Evolutionary conservation across 768 basidiomycete genomes (phyloP).

Genomic region (Tubosaeta sp.): DNA sequence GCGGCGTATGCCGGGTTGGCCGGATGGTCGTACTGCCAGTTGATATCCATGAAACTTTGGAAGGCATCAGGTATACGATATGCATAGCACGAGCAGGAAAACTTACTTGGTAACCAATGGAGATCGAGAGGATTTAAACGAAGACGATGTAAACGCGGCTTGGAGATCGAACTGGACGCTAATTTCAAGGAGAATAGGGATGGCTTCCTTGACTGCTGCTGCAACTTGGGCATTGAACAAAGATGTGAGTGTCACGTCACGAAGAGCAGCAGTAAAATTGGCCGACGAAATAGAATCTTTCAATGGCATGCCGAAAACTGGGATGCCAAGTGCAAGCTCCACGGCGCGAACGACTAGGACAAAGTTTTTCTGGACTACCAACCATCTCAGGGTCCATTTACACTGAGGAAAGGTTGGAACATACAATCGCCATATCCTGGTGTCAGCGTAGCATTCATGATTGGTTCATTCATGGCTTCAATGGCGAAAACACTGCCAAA

Average conservation of each 20-base stretch:
- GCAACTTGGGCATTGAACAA: conserved; percentile 30
- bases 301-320: conserved; percentile 18
- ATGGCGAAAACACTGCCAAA: conserved; percentile 67
- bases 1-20: conserved; percentile 66
- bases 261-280: conserved; percentile 37
- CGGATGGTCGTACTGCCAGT: conserved; percentile 70
- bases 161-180: conserved; percentile 17
- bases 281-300: conserved; percentile 18
- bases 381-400: neutral
- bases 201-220: conserved; percentile 32
- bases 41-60: conserved; percentile 73
- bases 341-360: conserved; percentile 63
- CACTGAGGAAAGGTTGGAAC: conserved; percentile 17
- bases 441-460: conserved; percentile 64
- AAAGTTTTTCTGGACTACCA: conserved; percentile 64
- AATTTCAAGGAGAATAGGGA: conserved; percentile 35
- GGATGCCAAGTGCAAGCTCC: conserved; percentile 58
- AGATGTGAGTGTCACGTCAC: conserved; percentile 9
- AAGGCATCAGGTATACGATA: conserved; percentile 3
- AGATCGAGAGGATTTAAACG: conserved; percentile 12
- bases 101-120: conserved; percentile 23
- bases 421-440: conserved; percentile 68
- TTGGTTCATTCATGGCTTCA: conserved; percentile 75
- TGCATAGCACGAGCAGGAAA: neutral
- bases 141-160: conserved; percentile 19